Conservation (phyloP, 176 grass and related monocot species). For the Juncus effusus region DNA sequence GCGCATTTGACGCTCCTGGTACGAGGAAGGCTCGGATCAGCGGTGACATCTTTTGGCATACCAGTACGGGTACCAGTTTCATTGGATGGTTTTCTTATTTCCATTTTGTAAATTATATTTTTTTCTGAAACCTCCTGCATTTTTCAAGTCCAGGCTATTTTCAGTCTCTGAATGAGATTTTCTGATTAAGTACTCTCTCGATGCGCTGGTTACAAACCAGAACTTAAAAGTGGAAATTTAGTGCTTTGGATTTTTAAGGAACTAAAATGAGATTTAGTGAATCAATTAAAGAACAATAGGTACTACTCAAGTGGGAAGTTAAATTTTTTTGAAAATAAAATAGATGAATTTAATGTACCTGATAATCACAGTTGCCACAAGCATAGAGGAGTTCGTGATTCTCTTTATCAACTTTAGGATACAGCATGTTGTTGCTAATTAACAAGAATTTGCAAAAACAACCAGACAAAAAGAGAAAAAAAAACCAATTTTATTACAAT, state of each 20-base stretch:
- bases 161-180: background rate
- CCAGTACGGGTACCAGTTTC: conserved; percentile 42
- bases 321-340: background rate
- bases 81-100: conserved; percentile 46
- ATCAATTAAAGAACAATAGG: too few species aligned
- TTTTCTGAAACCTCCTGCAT: conserved; percentile 52
- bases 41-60: conserved; percentile 50
- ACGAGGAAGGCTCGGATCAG: conserved; percentile 70
- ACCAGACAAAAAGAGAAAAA: background rate
- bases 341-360: conserved; percentile 31
- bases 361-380: conserved; percentile 62
- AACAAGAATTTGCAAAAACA: conserved; percentile 2
- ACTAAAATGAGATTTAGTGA: background rate
- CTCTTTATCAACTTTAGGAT: conserved; percentile 82
- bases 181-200: background rate
- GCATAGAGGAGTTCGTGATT: conserved; percentile 54
- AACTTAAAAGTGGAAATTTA: background rate
- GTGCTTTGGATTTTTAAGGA: background rate
- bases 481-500: background rate
- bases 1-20: conserved; percentile 72
- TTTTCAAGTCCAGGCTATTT: conserved; percentile 3
- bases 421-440: conserved; percentile 82
- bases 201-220: background rate
- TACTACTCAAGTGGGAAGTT: background rate
- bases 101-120: conserved; percentile 79